Percentiles rank a stretch among this genome's conserved stretches.
phyloP scores from a whole-genome alignment of 1,284 basidiomycete genomes.

The Malassezia restricta region DNA sequence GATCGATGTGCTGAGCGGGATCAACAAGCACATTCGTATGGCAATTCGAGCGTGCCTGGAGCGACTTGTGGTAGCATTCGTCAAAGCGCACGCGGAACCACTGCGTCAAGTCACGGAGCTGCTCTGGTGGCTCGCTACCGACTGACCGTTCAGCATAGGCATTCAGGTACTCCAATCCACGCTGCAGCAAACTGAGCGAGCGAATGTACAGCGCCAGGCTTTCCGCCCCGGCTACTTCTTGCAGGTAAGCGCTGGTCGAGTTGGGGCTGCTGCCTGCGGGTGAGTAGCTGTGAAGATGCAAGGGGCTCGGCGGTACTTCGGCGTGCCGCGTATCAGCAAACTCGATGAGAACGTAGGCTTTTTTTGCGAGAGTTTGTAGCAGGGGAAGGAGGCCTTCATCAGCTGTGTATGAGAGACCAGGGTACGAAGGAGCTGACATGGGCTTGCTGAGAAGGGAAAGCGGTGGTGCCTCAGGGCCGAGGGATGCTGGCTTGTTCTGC shows the following conservation, averaged over 20 bases:
- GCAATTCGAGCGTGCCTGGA: conserved; percentile 51
- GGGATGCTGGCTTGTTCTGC: too few species aligned
- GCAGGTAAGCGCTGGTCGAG: conserved; percentile 15
- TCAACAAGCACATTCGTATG: conserved; percentile 48
- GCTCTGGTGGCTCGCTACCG: conserved; percentile 43
- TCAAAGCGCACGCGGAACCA: conserved; percentile 54
- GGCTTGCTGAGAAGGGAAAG: neutral
- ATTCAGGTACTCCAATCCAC: conserved; percentile 56
- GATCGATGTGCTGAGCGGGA: conserved; percentile 49
- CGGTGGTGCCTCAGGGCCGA: neutral
- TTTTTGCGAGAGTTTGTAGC: conserved; percentile 82
- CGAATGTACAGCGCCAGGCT: conserved; percentile 84
- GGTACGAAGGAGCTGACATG: neutral
- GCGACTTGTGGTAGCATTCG: conserved; percentile 53
- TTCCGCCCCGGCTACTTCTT: conserved; percentile 53
- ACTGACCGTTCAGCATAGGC: conserved; percentile 29
- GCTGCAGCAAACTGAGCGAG: conserved; percentile 79
- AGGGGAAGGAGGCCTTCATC: conserved; percentile 65
- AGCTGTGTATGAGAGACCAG: neutral
- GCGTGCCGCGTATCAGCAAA: conserved; percentile 89
- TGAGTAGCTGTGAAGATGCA: neutral
- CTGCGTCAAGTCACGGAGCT: conserved; percentile 53
- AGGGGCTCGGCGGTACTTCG: conserved; percentile 42
- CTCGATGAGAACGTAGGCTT: conserved; percentile 79
- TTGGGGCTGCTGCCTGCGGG: conserved; percentile 10